A percentile compares a stretch with the other conserved stretches of the same genome.
Conservation (phyloP, 306 rosid genomes). For the Dryas octopetala region DNA sequence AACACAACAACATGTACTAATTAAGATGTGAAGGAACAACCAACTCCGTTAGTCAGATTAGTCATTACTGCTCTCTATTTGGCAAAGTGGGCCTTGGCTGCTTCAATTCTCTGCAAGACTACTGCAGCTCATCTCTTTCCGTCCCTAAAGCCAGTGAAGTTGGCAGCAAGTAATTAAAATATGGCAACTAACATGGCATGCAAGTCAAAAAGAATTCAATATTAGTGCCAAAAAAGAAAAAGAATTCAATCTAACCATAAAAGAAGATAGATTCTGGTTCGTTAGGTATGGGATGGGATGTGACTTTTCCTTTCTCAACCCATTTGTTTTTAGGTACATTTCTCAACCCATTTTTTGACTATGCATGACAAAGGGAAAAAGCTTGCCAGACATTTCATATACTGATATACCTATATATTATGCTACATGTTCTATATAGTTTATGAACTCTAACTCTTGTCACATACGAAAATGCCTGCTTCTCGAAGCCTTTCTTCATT, state of each 20-base stretch:
- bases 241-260: too few relatives aligned
- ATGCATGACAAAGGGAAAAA: background rate
- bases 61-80: background rate
- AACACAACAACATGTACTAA: background rate
- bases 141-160: background rate
- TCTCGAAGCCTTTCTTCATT: too few relatives aligned
- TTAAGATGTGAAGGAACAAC: background rate
- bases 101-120: background rate
- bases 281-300: slow-evolving; percentile 6
- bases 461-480: too few relatives aligned
- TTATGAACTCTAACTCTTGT: too few relatives aligned
- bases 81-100: background rate
- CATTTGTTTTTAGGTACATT: background rate
- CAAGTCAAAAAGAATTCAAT: background rate
- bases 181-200: background rate
- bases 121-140: background rate
- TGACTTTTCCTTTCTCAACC: background rate
- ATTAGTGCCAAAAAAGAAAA: background rate
- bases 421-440: too few relatives aligned
- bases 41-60: background rate
- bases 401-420: too few relatives aligned
- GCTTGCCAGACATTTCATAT: background rate
- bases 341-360: too few relatives aligned
- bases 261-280: background rate
- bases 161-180: background rate